Percentiles rank a stretch among this genome's conserved stretches.
These are phyloP conservation scores for Pyrenophora graminea DNA, from an alignment of 2,329 filamentous ascomycete genomes.

Conservation along the genomic window DNA sequence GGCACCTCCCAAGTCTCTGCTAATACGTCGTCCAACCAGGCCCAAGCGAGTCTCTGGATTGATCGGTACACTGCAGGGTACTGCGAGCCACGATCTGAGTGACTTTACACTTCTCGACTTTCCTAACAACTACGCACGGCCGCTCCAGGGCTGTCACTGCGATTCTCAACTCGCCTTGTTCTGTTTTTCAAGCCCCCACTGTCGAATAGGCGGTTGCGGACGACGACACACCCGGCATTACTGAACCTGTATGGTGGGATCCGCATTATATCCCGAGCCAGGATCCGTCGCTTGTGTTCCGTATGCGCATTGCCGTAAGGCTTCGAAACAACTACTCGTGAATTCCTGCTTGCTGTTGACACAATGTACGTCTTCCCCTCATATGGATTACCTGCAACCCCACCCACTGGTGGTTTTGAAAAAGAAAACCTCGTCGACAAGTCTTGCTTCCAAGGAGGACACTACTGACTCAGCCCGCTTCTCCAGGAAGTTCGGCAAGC, in stretches of 20 bases:
- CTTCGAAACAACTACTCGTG: slow-evolving; percentile 22
- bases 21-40: slow-evolving; percentile 27
- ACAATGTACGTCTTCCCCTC: slow-evolving; percentile 45
- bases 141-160: slow-evolving; percentile 21
- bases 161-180: slow-evolving; percentile 29
- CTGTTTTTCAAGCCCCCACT: slow-evolving; percentile 32
- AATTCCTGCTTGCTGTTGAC: slow-evolving; percentile 30
- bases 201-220: slow-evolving; percentile 36
- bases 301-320: slow-evolving; percentile 29
- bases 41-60: slow-evolving; percentile 35
- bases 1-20: slow-evolving; percentile 27
- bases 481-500: slow-evolving; percentile 97
- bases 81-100: slow-evolving; percentile 27
- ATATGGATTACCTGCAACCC: slow-evolving; percentile 41
- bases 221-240: slow-evolving; percentile 33
- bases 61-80: slow-evolving; percentile 24
- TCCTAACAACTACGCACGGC: slow-evolving; percentile 36
- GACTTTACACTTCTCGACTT: slow-evolving; percentile 37
- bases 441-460: slow-evolving; percentile 44
- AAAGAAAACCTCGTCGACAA: slow-evolving; percentile 43
- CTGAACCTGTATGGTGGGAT: slow-evolving; percentile 42
- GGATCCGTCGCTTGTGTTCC: slow-evolving; percentile 39
- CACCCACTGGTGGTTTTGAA: slow-evolving; percentile 35
- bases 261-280: slow-evolving; percentile 25
- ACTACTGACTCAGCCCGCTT: slow-evolving; percentile 46